phyloP scores from a whole-genome alignment of 2,329 filamentous ascomycete genomes.

The Polychaeton citri region DNA sequence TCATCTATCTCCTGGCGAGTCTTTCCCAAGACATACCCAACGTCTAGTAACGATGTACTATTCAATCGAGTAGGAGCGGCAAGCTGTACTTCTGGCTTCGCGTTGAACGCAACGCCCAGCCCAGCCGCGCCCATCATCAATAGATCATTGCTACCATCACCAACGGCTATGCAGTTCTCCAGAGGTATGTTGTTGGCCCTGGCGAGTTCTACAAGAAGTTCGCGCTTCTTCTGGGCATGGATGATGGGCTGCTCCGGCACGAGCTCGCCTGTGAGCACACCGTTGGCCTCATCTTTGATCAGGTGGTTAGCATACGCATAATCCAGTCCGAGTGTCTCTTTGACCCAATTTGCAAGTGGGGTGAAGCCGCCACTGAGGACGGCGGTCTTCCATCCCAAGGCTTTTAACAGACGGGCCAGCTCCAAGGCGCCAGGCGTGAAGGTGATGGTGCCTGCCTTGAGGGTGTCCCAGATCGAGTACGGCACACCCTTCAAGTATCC shows the following conservation, averaged over 20 bases:
- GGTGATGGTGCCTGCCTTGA: conserved; percentile 56
- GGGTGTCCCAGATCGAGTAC: conserved; percentile 53
- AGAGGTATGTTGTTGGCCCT: conserved; percentile 50
- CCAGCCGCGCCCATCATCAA: conserved; percentile 66
- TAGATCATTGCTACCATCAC: conserved; percentile 73
- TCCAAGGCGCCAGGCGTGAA: conserved; percentile 70
- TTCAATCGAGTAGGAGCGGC: conserved; percentile 63
- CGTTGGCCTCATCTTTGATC: conserved; percentile 40
- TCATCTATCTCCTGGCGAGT: conserved; percentile 14
- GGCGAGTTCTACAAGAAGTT: conserved; percentile 59
- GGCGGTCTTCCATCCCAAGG: conserved; percentile 72
- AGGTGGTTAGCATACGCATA: conserved; percentile 83
- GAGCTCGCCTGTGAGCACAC: conserved; percentile 57
- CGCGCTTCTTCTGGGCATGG: conserved; percentile 60
- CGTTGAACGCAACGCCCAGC: conserved; percentile 70
- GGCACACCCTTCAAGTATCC: conserved; percentile 69
- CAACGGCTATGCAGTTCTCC: conserved; percentile 58
- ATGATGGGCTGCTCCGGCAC: conserved; percentile 58
- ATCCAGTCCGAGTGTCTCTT: conserved; percentile 66
- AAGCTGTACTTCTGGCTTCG: conserved; percentile 70
- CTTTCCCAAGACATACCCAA: conserved; percentile 58
- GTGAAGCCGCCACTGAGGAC: conserved; percentile 88
- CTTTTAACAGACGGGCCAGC: conserved; percentile 60
- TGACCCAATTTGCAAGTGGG: conserved; percentile 78
- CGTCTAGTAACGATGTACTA: conserved; percentile 53